Evolutionary conservation across 495 filamentous ascomycete species (phyloP), one percentile per base, ranked within the genome.

Genomic region (Podospora pseudocomata): DNA sequence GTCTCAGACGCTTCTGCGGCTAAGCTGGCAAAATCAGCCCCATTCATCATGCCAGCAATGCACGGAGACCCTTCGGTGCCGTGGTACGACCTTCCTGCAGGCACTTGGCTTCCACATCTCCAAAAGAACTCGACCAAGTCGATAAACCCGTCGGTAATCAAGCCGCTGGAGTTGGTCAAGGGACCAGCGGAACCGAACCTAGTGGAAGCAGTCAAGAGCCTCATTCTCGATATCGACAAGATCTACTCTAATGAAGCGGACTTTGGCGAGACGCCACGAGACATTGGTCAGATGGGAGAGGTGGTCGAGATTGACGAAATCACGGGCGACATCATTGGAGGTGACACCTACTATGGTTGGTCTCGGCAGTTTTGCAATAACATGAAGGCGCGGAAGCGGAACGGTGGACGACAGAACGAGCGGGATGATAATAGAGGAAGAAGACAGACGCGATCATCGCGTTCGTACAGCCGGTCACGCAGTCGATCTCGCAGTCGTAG

Each of bases 311-410:
- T 84, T 2, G 87, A 91, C 66, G 84, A 86, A 67, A 82, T 84
- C 11, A 86, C 84, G 1, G 88, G 87, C 0, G 87, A 91, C 15
- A 77, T 88, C 20, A 70, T 83, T 13, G 80, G 79, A 19, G 87
- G 88, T 7, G 88, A 94, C 39, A 88, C 87, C 7, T 96, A 96
- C 73, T 95, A 95, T 74, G 93, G 92, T 53, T 97, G 93, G 93
- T 93, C 90, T 16, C 86, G 84, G 58, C 78, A 80, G 7, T 97
- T 96, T 70, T 96, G 92, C 78, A 84, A 91, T 70, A 88, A 89
- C 68, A 96, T 94, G 90, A 91, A 89, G 74, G 85, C 84, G 64
- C 81, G 86, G 54, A 79, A 78, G 66, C 81, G 82, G 61, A 80
- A 74, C 11, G 74, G 69, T 30, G 65, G 56, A 19, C 69, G 68